These are phyloP conservation scores for Dendryphion nanum DNA, from an alignment of 2,329 filamentous ascomycete species.

Conservation along the genomic window DNA sequence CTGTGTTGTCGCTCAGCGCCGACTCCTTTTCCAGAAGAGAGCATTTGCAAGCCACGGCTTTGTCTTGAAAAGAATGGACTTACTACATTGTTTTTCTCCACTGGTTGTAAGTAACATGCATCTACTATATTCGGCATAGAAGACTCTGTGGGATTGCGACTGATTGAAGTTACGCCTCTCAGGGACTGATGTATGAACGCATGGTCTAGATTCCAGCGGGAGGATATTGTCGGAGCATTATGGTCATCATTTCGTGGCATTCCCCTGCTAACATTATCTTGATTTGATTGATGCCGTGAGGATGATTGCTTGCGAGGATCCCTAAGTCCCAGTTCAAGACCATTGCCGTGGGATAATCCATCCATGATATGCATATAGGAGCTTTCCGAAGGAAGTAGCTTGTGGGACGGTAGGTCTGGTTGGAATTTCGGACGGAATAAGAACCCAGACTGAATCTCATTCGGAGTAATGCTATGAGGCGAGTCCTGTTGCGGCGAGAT, in stretches of 20 bases:
- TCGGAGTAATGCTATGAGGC: slow-evolving; percentile 5
- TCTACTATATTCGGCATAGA: too few species aligned
- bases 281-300: too few species aligned
- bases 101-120: too few species aligned
- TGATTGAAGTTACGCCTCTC: too few species aligned
- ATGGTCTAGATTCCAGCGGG: too few species aligned
- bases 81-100: slow-evolving; percentile 30
- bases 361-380: slow-evolving; percentile 35
- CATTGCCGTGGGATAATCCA: slow-evolving; percentile 18
- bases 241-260: too few species aligned
- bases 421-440: slow-evolving; percentile 19
- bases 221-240: too few species aligned
- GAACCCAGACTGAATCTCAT: slow-evolving; percentile 11
- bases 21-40: slow-evolving; percentile 4
- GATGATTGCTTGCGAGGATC: slow-evolving; percentile 26
- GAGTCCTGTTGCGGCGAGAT: slow-evolving; percentile 4
- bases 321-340: slow-evolving; percentile 22
- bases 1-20: slow-evolving; percentile 11
- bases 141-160: not conserved
- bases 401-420: slow-evolving; percentile 2
- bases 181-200: too few species aligned
- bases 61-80: slow-evolving; percentile 41
- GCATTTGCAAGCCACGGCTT: slow-evolving; percentile 12
- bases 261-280: too few species aligned
- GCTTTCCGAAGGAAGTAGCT: slow-evolving; percentile 17